These are phyloP conservation scores for Vitis hybrid DNA, from an alignment of 177 flowering plant genomes.

Conservation along the genomic window DNA sequence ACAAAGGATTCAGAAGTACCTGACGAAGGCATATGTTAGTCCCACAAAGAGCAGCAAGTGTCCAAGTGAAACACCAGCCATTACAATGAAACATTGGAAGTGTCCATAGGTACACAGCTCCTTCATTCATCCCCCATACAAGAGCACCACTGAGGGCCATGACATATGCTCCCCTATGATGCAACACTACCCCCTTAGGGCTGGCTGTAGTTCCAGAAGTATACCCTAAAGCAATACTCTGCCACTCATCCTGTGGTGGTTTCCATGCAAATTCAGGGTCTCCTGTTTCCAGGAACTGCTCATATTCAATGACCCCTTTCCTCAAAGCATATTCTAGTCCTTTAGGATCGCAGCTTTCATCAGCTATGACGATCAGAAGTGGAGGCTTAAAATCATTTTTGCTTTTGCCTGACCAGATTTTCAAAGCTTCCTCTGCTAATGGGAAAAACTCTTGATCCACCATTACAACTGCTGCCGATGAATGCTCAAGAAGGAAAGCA, in stretches of 20 bases:
- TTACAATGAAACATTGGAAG: constrained; percentile 98
- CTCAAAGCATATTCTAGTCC: constrained; percentile 51
- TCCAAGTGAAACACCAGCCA: constrained; percentile 96
- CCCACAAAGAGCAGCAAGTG: constrained; percentile 89
- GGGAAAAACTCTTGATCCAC: constrained; percentile 91
- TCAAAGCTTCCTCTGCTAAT: constrained; percentile 81
- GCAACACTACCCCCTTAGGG: constrained; percentile 91
- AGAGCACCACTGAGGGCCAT: constrained; percentile 65
- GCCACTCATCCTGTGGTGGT: constrained; percentile 95
- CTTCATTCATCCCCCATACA: constrained; percentile 81
- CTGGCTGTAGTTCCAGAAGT: constrained; percentile 98
- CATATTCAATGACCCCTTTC: constrained; percentile 82
- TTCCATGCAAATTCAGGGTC: constrained; percentile 80
- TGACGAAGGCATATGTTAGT: constrained; percentile 91
- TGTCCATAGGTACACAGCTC: constrained; percentile 88
- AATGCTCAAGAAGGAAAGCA: constrained; percentile 79
- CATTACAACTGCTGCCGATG: constrained; percentile 63
- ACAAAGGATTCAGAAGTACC: constrained; percentile 37
- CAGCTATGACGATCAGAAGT: constrained; percentile 71
- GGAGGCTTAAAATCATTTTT: constrained; percentile 54
- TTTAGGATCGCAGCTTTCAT: constrained; percentile 62
- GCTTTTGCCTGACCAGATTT: constrained; percentile 41
- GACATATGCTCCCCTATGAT: constrained; percentile 88
- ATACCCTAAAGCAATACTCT: constrained; percentile 89
- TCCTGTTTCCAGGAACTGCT: constrained; percentile 75